Evolutionary conservation across 495 filamentous ascomycete species (phyloP), one percentile per base, ranked within the genome.

Genomic region (Neurospora cerealis): DNA sequence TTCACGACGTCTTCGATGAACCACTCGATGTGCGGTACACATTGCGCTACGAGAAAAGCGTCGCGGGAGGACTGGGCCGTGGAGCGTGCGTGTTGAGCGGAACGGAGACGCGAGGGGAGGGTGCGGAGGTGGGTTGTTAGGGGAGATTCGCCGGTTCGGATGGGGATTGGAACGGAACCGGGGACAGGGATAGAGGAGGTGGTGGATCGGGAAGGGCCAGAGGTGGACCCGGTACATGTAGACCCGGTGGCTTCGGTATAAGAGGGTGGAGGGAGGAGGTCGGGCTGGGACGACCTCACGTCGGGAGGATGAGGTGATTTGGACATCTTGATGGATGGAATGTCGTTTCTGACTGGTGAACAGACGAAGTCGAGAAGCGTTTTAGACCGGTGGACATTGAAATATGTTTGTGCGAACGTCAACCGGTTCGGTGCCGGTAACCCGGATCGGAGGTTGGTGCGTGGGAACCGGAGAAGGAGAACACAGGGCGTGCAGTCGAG

Each of bases 51-150:
- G 10, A 83, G 60, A 19, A 79, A 78, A 46, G 83, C 77, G 70
- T 81, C 81, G 46, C 74, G 44, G 0, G 79, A 71, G 60, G 82
- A 79, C 46, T 81, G 83, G 28, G 74, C 74, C 2, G 75, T 81
- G 1, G 42, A 42, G 70, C 72, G 79, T 7, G 77, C 78, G 66
- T 79, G 74, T 24, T 82, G 79, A 4, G 78, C 75, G n/a, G 70
- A 54, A 42, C 79, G 80, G 70, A 86, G 82, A 28, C 80, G 82
- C 9, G 74, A 73, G 36, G 84, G 83, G 2, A 86, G 80, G 15
- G 81, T 78, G 10, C 73, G 62, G 13, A 86, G 77, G 76, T 86
- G 83, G 6, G 75, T 70, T 34, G 82, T 80, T n/a, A 85, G 75
- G 15, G 82, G 78, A 54, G 80, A 83, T 62, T 62, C 54, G 15